Evolutionary conservation across 2,329 filamentous ascomycete species (phyloP).

Genomic region (Neofusicoccum parvum): DNA sequence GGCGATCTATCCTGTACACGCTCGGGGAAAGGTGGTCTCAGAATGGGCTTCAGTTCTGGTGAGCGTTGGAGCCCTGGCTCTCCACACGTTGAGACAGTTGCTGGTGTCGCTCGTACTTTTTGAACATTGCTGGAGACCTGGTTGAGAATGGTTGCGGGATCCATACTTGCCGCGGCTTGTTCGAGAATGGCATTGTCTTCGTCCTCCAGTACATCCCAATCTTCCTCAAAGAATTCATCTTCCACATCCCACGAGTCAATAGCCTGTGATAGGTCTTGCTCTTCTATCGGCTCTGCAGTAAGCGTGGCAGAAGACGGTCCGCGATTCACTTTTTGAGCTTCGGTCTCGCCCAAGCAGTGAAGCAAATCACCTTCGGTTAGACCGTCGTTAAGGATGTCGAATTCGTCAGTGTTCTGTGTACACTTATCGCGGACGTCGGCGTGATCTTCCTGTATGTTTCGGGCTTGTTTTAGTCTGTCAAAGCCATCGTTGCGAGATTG

Average conservation of each 20-base stretch:
- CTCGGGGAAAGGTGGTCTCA: conserved; percentile 54
- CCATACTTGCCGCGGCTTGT: background rate
- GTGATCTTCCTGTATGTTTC: background rate
- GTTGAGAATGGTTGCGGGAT: background rate
- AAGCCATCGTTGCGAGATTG: background rate
- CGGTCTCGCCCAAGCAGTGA: background rate
- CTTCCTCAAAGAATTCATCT: background rate
- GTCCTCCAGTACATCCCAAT: background rate
- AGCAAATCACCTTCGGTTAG: background rate
- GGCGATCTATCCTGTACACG: conserved; percentile 55
- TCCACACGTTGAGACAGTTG: background rate
- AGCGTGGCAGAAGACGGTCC: background rate
- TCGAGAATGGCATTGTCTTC: background rate
- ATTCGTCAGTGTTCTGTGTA: background rate
- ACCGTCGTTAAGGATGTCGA: background rate
- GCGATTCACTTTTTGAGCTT: too few relatives aligned
- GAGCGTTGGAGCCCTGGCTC: background rate
- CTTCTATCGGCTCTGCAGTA: background rate
- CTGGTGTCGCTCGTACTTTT: background rate
- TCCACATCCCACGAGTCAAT: background rate
- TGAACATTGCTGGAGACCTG: conserved; percentile 2
- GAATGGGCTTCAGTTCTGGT: conserved; percentile 45
- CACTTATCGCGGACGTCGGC: background rate
- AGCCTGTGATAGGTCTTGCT: background rate
- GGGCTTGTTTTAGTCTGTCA: background rate